Base-by-base conservation (phyloP, 1,139 yeast genomes). In the Suhomyces bolitotheri region DNA sequence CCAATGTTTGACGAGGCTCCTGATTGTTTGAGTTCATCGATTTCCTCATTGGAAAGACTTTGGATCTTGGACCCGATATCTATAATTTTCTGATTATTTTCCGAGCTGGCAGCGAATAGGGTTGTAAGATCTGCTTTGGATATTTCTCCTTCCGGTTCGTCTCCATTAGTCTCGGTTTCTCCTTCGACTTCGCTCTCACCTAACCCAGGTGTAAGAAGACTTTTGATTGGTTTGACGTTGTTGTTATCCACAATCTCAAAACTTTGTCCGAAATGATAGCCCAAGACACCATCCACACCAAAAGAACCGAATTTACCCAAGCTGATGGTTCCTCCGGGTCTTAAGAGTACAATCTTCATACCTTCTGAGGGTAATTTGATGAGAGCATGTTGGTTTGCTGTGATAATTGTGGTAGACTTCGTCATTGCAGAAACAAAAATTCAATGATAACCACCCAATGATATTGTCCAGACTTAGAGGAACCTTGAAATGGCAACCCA, bases 261-360 rank as follows among this genome's bases (percentile, higher is more conserved):
- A 0, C 95, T 80, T 50, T 85, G 90, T 1, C 98, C 98, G 50
- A 78, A 83, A 4, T 92, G 85, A 51, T 71, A 82, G 2, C 96
- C 97, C 23, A 92, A 55, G 11, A 92, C 74, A 38, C 79, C 83
- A 47, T 82, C 77, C 4, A 84, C 88, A 27, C 73, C 66, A 58
- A 94, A 92, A 1, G 82, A 67, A 7, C 98, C 99, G 60, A 92
- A 94, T 58, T 92, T 92, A 2, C 98, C 98, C 46, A 94, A 66
- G 38, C 79, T 78, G 11, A 92, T 71, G 6, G 74, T 57, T 0
- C 82, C 78, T 22, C 76, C 80, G 2, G 76, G 71, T 33, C 69
- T 73, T 39, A 89, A 63, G 48, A 82, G 79, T 14, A 84, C 80
- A 23, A 89, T 71, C 53, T 85, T 84, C 51, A 81, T 60, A 37